Base-by-base conservation (phyloP, 2,329 filamentous ascomycete species). In the Fusarium sp. region DNA sequence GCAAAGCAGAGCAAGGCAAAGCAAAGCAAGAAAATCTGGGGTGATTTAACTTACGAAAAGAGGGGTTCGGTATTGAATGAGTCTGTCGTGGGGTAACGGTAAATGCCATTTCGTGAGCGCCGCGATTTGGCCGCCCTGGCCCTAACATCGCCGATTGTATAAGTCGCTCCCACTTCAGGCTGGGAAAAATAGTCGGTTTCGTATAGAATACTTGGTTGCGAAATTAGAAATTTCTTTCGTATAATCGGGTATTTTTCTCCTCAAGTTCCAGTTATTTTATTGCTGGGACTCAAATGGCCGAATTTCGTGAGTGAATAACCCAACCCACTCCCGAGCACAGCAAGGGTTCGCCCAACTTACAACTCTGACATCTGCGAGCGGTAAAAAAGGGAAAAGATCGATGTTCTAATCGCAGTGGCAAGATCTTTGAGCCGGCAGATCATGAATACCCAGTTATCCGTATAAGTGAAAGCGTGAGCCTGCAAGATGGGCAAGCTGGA, bases 11-110 rank as follows among this genome's bases (percentile, higher is more conserved):
- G 57, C 33, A 26, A 34, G n/a, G 45, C 15, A 42, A 38, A 21
- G 21, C 24, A 24, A 24, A 24, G 49, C 10, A 57, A 44, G 43
- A 44, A 50, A 65, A 67, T 55, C 57, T 22, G 60, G 68, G 57
- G 59, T 43, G 57, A 76, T 84, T 79, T 39, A 57, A 76, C 84
- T 79, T 80, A 87, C 85, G 85, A 75, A 87, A 87, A 53, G 84
- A 85, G 63, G 84, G 83, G 74, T 81, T 79, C 73, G 84, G 83
- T 43, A 81, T 78, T 69, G 83, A 76, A 65, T 83, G 66, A 55
- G 50, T 36, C 22, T 68, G 62, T 45, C 68, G 68, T 62, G 66
- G 66, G 67, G 67, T 58, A 44, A 28, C 17, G 42, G 19, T 58
- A 63, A 52, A 61, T 54, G 47, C 58, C 50, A 59, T 67, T 62